phyloP scores from a whole-genome alignment of 2,329 filamentous ascomycete genomes.

The Penicillium corylophilum region DNA sequence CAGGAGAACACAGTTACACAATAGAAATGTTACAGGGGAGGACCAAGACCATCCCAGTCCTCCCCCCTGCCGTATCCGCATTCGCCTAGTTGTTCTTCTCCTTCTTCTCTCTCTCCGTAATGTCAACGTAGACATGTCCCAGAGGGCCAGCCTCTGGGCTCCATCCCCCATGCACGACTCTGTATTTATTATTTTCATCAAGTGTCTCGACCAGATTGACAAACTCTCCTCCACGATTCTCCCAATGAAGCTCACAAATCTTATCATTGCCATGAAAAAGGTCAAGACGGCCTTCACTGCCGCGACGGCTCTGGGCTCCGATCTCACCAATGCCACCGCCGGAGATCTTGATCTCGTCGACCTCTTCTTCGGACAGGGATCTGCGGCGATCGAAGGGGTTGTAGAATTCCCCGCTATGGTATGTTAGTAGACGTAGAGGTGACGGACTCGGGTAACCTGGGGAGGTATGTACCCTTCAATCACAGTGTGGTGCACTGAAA shows the following conservation, averaged over 20 bases:
- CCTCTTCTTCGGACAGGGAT: constrained; percentile 29
- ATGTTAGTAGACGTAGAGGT: constrained; percentile 8
- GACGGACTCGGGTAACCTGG: neutral
- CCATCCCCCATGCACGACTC: constrained; percentile 31
- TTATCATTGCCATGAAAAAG: constrained; percentile 32
- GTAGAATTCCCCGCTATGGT: constrained; percentile 28
- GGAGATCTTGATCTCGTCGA: constrained; percentile 31
- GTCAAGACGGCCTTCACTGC: constrained; percentile 34
- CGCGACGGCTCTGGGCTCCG: constrained; percentile 30
- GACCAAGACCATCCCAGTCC: neutral
- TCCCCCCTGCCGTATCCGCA: neutral
- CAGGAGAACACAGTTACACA: neutral
- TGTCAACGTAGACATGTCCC: constrained; percentile 33
- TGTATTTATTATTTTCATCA: constrained; percentile 27
- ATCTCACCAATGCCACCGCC: constrained; percentile 32
- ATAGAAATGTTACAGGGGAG: neutral
- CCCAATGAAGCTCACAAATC: constrained; percentile 36
- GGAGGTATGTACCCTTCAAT: constrained; percentile 26
- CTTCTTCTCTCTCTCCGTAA: constrained; percentile 23
- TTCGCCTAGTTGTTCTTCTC: constrained; percentile 22
- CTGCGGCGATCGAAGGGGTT: constrained; percentile 22
- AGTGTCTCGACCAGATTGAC: constrained; percentile 29
- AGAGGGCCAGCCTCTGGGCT: constrained; percentile 30
- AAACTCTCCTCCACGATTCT: constrained; percentile 26
- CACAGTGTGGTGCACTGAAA: constrained; percentile 28